Evolutionary conservation across 768 basidiomycete genomes (phyloP), one percentile per base, ranked within the genome.

Genomic region (Asterophora parasitica): DNA sequence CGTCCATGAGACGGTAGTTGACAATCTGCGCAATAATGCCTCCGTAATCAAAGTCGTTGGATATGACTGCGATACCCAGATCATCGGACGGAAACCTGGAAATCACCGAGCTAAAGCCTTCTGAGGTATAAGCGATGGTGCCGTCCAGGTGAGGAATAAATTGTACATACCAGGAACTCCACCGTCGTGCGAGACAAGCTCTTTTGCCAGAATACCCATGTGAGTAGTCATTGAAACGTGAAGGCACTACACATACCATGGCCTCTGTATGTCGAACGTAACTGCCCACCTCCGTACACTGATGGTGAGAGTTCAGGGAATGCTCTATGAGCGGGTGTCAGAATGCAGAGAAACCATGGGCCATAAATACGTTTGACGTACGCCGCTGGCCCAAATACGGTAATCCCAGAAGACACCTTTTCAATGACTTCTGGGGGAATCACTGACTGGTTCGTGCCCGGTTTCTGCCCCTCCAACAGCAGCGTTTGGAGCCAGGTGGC

Each of bases 251-350:
- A 7, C 44, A 7, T 28, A 60, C 57, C 57, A 35, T 58, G 50
- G 3, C 56, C 56, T 9, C 57, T 44, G 43, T 59, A 61, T 1
- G 55, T 58, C 3, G 48, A 46, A 6, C 57, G 55, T 15, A 13
- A 4, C 33, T 57, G 58, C 5, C 57, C 62, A 1, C 58, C 60
- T 12, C 62, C 62, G 44, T 61, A 63, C 2, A 63, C 62, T 1
- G 40, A 8, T 3, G 60, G 57, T 0, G 58, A 58, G 6, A 59
- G 39, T 33, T 61, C 59, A 4, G 59, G 59, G 32, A 49, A 50
- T 42, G 17, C 58, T 56, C 35, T 11, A 19, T 2, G 9, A 34
- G 32, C 11, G 20, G 33, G 15, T 36, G 15, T 30, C 13, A 16
- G 13, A 4, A 23, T 3, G 19, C 8, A 8, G 4, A 11, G 27